Conservation (phyloP, 2,329 filamentous ascomycete species). For the Trichoderma hamatum region DNA sequence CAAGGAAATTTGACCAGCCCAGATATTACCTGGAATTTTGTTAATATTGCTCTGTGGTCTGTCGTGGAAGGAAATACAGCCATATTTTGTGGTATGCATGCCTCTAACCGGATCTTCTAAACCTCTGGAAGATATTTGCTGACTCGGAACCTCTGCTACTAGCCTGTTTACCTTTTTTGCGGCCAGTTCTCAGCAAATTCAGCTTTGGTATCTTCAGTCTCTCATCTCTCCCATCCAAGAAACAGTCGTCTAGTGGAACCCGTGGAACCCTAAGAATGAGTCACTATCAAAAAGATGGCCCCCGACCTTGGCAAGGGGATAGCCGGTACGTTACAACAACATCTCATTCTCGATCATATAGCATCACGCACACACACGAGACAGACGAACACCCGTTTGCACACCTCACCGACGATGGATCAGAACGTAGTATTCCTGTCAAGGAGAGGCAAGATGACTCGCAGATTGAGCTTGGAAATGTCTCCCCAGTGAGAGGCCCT, state of each 20-base stretch:
- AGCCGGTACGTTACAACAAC: constrained; percentile 11
- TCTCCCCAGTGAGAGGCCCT: not conserved
- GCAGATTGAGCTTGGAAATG: constrained; percentile 18
- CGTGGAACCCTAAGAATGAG: not conserved
- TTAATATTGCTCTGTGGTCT: constrained; percentile 32
- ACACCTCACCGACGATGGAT: constrained; percentile 18
- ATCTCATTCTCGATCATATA: constrained; percentile 22
- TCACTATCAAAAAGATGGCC: not conserved
- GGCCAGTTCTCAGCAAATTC: constrained; percentile 23
- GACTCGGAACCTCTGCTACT: not conserved
- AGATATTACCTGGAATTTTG: constrained; percentile 37
- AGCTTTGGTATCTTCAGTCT: constrained; percentile 23
- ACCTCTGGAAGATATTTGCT: not conserved
- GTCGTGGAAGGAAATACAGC: constrained; percentile 33
- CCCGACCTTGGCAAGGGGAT: constrained; percentile 21
- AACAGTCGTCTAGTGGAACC: constrained; percentile 1
- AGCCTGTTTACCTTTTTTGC: constrained; percentile 30
- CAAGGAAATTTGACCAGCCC: constrained; percentile 27
- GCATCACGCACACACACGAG: not conserved
- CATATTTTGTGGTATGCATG: constrained; percentile 33
- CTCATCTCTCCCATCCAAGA: constrained; percentile 1
- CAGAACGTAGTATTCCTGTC: constrained; percentile 12
- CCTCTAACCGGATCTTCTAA: not conserved
- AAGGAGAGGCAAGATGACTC: not conserved
- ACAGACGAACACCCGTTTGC: constrained; percentile 27